Conservation (phyloP, 1,139 yeast genomes). For the Yamadazyma kanchanaburiensis region DNA sequence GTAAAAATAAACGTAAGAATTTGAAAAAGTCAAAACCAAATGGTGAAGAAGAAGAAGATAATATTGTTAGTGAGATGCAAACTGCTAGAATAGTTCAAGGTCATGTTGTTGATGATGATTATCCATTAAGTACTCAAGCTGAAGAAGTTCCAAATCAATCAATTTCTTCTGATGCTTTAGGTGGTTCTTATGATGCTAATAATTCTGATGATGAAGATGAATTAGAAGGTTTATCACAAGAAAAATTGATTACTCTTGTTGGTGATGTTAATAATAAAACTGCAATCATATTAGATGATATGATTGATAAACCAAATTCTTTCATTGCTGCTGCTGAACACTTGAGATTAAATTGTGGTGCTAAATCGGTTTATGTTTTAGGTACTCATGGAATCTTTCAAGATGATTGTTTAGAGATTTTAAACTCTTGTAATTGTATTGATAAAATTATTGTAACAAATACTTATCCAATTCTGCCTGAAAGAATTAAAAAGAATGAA, state of each 20-base stretch:
- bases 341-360: constrained; percentile 91
- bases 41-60: constrained; percentile 58
- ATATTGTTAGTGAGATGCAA: constrained; percentile 80
- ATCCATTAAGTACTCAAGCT: constrained; percentile 17
- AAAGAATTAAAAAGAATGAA: constrained; percentile 50
- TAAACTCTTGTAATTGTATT: constrained; percentile 76
- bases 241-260: constrained; percentile 89
- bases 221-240: constrained; percentile 62
- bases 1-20: constrained; percentile 32
- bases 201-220: constrained; percentile 85
- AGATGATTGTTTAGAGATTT: constrained; percentile 76
- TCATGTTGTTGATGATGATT: constrained; percentile 92
- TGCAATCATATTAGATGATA: constrained; percentile 92
- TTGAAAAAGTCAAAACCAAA: constrained; percentile 20
- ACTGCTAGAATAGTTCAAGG: constrained; percentile 96
- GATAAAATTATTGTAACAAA: constrained; percentile 92
- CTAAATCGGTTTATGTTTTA: constrained; percentile 81
- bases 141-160: constrained; percentile 1
- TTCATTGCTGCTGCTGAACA: constrained; percentile 98
- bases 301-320: constrained; percentile 92
- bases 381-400: constrained; percentile 96
- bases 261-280: constrained; percentile 92
- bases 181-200: constrained; percentile 80
- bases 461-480: constrained; percentile 82
- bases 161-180: constrained; percentile 55